A percentile compares a stretch with the other conserved stretches of the same genome.
Evolutionary conservation across 148 eudicot species (phyloP).

Genomic region (Cornus florida): DNA sequence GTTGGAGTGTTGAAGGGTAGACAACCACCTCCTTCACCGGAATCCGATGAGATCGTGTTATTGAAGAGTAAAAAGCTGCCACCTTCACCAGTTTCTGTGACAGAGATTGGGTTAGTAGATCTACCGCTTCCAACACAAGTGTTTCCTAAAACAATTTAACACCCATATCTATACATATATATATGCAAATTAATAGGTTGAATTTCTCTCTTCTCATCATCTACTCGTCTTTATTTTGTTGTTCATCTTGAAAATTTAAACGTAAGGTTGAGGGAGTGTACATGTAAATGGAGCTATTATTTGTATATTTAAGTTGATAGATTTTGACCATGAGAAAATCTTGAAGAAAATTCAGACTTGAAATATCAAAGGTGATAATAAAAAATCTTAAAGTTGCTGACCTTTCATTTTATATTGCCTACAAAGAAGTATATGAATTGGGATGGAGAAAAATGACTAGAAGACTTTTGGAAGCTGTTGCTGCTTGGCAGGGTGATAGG

Average conservation of each 20-base stretch:
- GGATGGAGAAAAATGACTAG: too few relatives aligned
- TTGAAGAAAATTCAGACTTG: too few relatives aligned
- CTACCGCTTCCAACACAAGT: constrained; percentile 38
- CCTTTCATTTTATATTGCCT: too few relatives aligned
- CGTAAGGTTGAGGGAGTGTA: neutral
- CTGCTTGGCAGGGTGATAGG: too few relatives aligned
- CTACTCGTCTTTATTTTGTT: neutral
- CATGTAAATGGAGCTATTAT: neutral
- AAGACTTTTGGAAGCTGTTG: too few relatives aligned
- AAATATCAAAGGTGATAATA: too few relatives aligned
- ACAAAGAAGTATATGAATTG: too few relatives aligned
- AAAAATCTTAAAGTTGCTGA: too few relatives aligned
- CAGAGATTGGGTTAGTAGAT: constrained; percentile 42
- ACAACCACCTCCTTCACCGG: constrained; percentile 20
- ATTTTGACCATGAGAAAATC: too few relatives aligned
- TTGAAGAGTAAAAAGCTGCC: constrained; percentile 23
- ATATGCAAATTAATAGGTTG: neutral
- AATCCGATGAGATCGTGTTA: constrained; percentile 32
- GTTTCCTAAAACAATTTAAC: neutral
- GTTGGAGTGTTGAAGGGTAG: constrained; percentile 7
- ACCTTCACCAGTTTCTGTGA: constrained; percentile 46
- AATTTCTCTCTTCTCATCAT: too few relatives aligned
- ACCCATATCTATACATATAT: neutral
- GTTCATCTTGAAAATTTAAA: neutral
- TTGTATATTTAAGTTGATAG: neutral